phyloP scores from a whole-genome alignment of 2,329 filamentous ascomycete species.

The Diaporthe sp. region DNA sequence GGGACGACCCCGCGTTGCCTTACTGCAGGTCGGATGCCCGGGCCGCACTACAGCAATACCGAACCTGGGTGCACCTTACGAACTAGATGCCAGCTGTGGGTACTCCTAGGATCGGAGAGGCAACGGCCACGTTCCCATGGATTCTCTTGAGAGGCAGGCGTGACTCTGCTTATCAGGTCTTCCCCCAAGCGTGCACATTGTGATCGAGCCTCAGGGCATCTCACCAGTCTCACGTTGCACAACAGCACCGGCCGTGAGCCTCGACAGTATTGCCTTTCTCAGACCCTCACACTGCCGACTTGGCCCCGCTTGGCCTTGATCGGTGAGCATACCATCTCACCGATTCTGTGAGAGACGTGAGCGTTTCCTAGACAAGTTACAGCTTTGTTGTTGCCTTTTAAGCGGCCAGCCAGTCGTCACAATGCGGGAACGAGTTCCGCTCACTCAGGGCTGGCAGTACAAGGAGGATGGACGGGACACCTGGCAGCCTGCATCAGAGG shows the following conservation, averaged over 20 bases:
- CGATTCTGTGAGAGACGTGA: too few relatives aligned
- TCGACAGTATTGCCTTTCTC: neutral
- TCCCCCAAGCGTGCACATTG: neutral
- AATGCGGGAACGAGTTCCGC: conserved; percentile 59
- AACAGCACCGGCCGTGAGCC: too few relatives aligned
- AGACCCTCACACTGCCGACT: neutral
- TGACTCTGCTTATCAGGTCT: neutral
- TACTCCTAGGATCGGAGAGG: neutral
- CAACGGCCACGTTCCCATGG: neutral
- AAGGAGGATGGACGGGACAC: conserved; percentile 67
- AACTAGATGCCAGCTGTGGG: neutral
- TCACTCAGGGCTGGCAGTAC: conserved; percentile 73
- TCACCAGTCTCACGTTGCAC: neutral
- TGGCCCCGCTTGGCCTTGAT: neutral
- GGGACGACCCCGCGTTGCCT: conserved; percentile 16
- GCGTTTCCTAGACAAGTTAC: neutral
- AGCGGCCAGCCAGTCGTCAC: conserved; percentile 19
- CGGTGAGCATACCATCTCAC: too few relatives aligned
- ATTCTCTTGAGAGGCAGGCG: neutral
- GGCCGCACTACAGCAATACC: neutral
- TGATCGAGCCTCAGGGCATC: neutral
- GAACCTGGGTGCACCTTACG: neutral
- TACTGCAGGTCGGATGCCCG: neutral
- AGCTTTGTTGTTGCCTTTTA: too few relatives aligned
- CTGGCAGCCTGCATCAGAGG: conserved; percentile 71